phyloP scores from a whole-genome alignment of 2,329 filamentous ascomycete genomes.

The Plectosphaerella cucumerina region DNA sequence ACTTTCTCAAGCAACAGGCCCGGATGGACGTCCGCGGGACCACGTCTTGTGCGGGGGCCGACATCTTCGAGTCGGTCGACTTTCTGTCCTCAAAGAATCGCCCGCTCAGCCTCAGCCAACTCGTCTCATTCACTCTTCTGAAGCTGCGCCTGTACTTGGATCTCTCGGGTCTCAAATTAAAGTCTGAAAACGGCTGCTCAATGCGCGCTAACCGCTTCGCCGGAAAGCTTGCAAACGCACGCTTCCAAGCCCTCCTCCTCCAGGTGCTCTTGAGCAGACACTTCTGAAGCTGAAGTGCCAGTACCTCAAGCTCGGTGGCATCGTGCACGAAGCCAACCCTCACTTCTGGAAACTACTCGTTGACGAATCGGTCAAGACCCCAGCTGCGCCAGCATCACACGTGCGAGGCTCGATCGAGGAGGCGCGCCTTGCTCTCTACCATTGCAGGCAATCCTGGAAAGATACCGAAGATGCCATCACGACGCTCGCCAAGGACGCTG shows the following conservation, averaged over 20 bases:
- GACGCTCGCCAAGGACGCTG: no score
- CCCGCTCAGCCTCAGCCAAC: neutral
- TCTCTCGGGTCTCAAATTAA: no score
- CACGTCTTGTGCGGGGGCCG: neutral
- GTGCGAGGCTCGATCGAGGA: neutral
- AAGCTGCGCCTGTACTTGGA: neutral
- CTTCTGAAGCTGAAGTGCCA: neutral
- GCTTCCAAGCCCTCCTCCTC: no score
- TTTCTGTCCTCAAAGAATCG: neutral
- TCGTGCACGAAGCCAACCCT: neutral
- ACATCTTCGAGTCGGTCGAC: neutral
- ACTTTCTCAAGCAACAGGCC: slow-evolving; percentile 44
- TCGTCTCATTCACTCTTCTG: neutral
- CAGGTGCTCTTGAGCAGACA: no score
- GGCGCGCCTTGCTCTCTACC: neutral
- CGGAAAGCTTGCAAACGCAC: no score
- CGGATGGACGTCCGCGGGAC: slow-evolving; percentile 11
- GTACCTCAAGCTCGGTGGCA: neutral
- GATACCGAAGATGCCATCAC: no score
- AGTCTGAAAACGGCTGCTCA: no score
- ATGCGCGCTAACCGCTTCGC: no score
- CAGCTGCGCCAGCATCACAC: neutral
- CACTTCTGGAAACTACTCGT: neutral
- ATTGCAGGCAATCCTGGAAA: neutral
- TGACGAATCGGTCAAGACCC: neutral